Base-by-base conservation (phyloP, 192 early-diverging fungal species). In the Coemansia sp. region DNA sequence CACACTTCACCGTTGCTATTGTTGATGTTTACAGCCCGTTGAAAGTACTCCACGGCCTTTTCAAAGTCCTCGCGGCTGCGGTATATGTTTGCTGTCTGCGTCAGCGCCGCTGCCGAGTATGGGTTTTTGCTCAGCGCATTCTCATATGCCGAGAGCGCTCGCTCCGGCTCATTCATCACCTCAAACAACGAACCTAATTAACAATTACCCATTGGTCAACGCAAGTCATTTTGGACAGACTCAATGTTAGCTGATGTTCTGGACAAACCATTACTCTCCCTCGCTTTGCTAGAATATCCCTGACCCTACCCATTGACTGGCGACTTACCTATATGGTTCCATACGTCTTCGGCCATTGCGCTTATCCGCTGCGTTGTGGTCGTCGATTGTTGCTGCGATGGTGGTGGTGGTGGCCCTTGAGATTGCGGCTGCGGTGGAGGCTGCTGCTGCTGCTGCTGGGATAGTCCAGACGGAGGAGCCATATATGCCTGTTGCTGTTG, bases 91-190 rank as follows among this genome's bases (percentile, higher is more conserved):
- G 93, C 94, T 30, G 92, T 89, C 58, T 86, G 87, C 25, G 88
- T 90, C 19, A 97, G 76, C 3, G 94, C 93, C 38, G 75, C 65
- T 38, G 92, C 81, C 14, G 93, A 95, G 70, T 94, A 90, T n/a
- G 94, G 91, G 76, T 97, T 97, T 67, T 99, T 92, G 44, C 93
- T 85, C 21, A 99, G 86, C 5, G 93, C 94, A 10, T 84, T 78
- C 68, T 97, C 94, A 67, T 96, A 99, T 6, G 91, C 88, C 22
- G 72, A 79, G 58, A 94, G 83, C 2, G 97, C 95, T 30, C 90
- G 85, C 53, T 97, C 97, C 7, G 82, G 84, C 41, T 97, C 93
- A 52, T 83, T 79, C 89, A 92, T 82, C 12, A 66, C 54, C 65
- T 92, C 89, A 0, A 87, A 82, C 25, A 92, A 64, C 18, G 82